Evolutionary conservation across 75 land plant species (phyloP), one percentile per base, ranked within the genome.

Genomic region (Pinus taeda): DNA sequence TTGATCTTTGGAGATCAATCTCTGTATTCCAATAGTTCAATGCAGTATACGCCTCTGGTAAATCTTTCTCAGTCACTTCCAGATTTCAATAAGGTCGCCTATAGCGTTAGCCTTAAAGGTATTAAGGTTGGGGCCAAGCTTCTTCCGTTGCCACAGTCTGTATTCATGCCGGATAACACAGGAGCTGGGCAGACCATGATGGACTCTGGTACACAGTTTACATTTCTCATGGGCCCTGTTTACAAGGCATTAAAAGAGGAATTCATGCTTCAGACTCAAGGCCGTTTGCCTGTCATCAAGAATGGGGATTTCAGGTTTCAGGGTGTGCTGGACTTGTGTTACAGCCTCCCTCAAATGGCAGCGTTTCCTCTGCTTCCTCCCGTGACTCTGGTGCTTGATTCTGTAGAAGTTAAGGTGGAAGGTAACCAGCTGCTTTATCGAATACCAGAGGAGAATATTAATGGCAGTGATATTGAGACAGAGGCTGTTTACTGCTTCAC

Each of bases 1-100:
- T 45, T 79, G 71, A 12, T 73, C 30, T 79, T 82, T 26, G 84
- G 84, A 30, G 59, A 80, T 3, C 55, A 49, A 49, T 73, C 77
- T n/a, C 74, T 20, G n/a, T 53, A 21, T 59, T 18, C 5, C 20
- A 20, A 17, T 18, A 59, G 60, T n/a, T 18, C n/a, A 18, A 18
- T 59, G 60, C 60, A 59, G 60, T 59, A 59, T 59, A 59, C 60
- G 18, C 6, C 60, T 20, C 4, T 59, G 60, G n/a, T 59, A 59
- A 59, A 4, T 17, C 18, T 59, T 59, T 59, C 60, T 17, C 18
- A 20, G 60, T n/a, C 77, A 13, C 26, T 60, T 76, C 77, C 71
- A 15, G 20, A 69, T 69, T 69, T 37, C 21, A 37, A 69, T 8
- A 33, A 5, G 9, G 71, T 17, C 22, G 36, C 36, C 9, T 69